phyloP scores from a whole-genome alignment of 192 early-diverging fungal genomes.

The Backusella westeae region DNA sequence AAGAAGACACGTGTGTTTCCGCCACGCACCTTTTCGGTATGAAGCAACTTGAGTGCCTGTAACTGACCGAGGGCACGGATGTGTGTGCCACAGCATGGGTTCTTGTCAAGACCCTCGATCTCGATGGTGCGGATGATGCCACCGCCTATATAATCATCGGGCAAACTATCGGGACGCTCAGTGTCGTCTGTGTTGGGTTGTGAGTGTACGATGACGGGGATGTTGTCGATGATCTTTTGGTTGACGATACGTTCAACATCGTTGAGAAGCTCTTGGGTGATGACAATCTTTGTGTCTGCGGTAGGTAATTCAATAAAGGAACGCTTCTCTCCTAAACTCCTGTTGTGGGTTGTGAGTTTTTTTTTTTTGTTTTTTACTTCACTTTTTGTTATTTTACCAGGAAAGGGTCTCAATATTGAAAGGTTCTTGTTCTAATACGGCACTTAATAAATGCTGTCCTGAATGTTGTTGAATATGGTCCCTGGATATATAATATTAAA shows the following conservation, averaged over 20 bases:
- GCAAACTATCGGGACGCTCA: slow-evolving; percentile 47
- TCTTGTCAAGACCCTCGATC: slow-evolving; percentile 52
- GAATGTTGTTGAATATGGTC: slow-evolving; percentile 80
- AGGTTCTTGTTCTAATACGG: slow-evolving; percentile 57
- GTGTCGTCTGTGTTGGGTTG: slow-evolving; percentile 42
- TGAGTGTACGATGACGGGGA: slow-evolving; percentile 40
- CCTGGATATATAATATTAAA: neutral
- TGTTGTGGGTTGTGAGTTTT: neutral
- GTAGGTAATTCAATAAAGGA: slow-evolving; percentile 63
- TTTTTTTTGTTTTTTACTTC: neutral
- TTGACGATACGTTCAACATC: slow-evolving; percentile 56
- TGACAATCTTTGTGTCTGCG: slow-evolving; percentile 17
- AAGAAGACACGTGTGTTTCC: slow-evolving; percentile 67
- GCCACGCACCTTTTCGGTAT: slow-evolving; percentile 63
- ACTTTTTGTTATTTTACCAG: slow-evolving; percentile 41
- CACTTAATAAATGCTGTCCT: slow-evolving; percentile 74
- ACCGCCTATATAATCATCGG: slow-evolving; percentile 48
- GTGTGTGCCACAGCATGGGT: slow-evolving; percentile 79
- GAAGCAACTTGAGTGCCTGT: slow-evolving; percentile 62
- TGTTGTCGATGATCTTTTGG: slow-evolving; percentile 46
- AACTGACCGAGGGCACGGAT: slow-evolving; percentile 56
- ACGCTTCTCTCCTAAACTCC: slow-evolving; percentile 51
- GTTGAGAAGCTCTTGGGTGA: slow-evolving; percentile 41
- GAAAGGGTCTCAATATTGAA: slow-evolving; percentile 61
- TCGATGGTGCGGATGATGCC: slow-evolving; percentile 47